Evolutionary conservation across 192 early-diverging fungal species (phyloP).

Genomic region (Rhizophagus sp.): DNA sequence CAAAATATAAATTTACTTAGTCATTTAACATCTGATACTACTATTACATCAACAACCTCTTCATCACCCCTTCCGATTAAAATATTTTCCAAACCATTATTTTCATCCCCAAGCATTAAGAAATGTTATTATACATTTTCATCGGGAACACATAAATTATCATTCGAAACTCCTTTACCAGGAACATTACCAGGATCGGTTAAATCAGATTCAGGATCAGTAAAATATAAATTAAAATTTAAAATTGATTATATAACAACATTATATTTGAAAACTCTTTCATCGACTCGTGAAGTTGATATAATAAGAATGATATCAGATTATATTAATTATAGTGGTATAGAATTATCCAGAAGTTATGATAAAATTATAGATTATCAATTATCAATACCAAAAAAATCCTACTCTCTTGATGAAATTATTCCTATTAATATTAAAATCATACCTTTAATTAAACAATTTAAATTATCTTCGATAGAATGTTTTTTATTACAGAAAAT

Average conservation of each 20-base stretch:
- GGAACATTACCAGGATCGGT: conserved; percentile 38
- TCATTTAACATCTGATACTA: neutral
- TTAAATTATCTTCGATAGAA: neutral
- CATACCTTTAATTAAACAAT: conserved; percentile 45
- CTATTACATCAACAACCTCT: too few species aligned
- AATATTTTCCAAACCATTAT: neutral
- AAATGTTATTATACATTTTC: conserved; percentile 29
- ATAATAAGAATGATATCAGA: conserved; percentile 53
- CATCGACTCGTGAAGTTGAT: conserved; percentile 34
- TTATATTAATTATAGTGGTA: conserved; percentile 51
- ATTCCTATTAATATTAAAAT: conserved; percentile 52
- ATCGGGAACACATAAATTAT: conserved; percentile 35
- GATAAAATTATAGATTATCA: conserved; percentile 41
- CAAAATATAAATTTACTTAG: neutral
- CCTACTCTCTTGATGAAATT: conserved; percentile 46
- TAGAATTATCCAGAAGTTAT: conserved; percentile 29
- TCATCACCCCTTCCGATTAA: neutral
- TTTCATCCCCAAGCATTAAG: neutral
- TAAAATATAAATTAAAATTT: conserved; percentile 39
- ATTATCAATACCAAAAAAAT: conserved; percentile 55
- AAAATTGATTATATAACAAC: neutral
- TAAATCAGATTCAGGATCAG: conserved; percentile 32
- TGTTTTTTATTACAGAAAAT: neutral
- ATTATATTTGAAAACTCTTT: conserved; percentile 48
- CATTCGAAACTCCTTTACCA: conserved; percentile 37